Percentiles rank a stretch among this genome's conserved stretches.
These are phyloP conservation scores for Aspergillus fumigatiaffinis DNA, from an alignment of 2,329 filamentous ascomycete species.

Conservation along the genomic window DNA sequence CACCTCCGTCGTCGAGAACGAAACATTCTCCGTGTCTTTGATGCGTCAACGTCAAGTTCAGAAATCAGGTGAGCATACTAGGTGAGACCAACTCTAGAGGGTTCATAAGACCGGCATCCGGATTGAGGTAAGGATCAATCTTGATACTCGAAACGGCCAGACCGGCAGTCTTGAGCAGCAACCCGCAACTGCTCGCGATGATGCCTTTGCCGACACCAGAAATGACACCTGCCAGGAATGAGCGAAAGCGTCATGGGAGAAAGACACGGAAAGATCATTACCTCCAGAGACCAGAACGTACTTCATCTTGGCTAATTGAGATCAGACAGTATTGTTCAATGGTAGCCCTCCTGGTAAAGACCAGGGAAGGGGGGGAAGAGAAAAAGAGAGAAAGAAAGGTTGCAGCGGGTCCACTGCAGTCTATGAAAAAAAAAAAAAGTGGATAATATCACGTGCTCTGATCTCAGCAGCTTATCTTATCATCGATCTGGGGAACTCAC, in stretches of 20 bases:
- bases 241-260: slow-evolving; percentile 4
- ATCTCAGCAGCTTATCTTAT: background rate
- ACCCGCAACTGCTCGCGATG: slow-evolving; percentile 53
- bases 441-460: background rate
- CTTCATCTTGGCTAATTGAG: slow-evolving; percentile 58
- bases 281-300: slow-evolving; percentile 78
- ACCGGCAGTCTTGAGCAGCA: slow-evolving; percentile 28
- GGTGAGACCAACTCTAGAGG: slow-evolving; percentile 11
- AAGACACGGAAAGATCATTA: slow-evolving; percentile 37
- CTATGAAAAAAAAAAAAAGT: slow-evolving; percentile 7
- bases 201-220: slow-evolving; percentile 58
- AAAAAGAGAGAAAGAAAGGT: slow-evolving; percentile 8
- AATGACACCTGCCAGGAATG: slow-evolving; percentile 39
- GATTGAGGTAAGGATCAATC: slow-evolving; percentile 67
- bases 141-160: slow-evolving; percentile 30
- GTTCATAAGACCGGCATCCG: slow-evolving; percentile 71
- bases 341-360: slow-evolving; percentile 14
- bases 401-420: background rate
- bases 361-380: slow-evolving; percentile 17
- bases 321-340: slow-evolving; percentile 3
- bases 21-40: slow-evolving; percentile 72
- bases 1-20: slow-evolving; percentile 78
- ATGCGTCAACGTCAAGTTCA: slow-evolving; percentile 7
- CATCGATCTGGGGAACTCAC: background rate
- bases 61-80: background rate